A percentile compares a stretch with the other conserved stretches of the same genome.
These are phyloP conservation scores for Auxenochlorella pyrenoidosa DNA, from an alignment of 139 green algal genomes.

Conservation along the genomic window DNA sequence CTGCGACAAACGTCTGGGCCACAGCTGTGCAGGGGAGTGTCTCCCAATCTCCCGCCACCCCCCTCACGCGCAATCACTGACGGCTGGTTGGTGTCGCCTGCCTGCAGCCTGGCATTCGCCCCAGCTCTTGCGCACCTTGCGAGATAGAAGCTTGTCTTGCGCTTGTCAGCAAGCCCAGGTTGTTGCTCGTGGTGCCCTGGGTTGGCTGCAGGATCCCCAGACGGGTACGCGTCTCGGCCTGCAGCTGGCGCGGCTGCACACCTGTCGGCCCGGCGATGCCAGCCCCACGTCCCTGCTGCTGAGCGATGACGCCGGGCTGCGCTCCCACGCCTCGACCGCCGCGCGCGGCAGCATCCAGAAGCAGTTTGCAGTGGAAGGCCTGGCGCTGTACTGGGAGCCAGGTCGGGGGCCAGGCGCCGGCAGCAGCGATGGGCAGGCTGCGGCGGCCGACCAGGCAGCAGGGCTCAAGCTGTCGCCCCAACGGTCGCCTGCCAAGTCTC, in stretches of 20 bases:
- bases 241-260: constrained; percentile 33
- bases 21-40: neutral
- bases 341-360: constrained; percentile 35
- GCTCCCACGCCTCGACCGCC: neutral
- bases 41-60: neutral
- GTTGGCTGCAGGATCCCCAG: constrained; percentile 14
- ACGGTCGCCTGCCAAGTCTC: neutral
- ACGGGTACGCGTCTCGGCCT: constrained; percentile 24
- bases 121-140: too few species aligned
- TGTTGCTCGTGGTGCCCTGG: neutral
- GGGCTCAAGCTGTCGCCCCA: too few species aligned
- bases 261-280: neutral
- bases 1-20: too few species aligned
- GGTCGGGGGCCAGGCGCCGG: neutral
- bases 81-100: too few species aligned
- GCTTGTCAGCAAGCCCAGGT: neutral
- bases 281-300: neutral
- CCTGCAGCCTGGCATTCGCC: too few species aligned
- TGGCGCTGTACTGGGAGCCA: constrained; percentile 37
- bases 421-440: neutral
- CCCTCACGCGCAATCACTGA: too few species aligned
- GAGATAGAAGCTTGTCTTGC: too few species aligned
- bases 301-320: neutral
- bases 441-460: neutral
- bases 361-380: constrained; percentile 36